Conservation (phyloP, 2,329 filamentous ascomycete genomes). For the Trichoderma aggressivum region DNA sequence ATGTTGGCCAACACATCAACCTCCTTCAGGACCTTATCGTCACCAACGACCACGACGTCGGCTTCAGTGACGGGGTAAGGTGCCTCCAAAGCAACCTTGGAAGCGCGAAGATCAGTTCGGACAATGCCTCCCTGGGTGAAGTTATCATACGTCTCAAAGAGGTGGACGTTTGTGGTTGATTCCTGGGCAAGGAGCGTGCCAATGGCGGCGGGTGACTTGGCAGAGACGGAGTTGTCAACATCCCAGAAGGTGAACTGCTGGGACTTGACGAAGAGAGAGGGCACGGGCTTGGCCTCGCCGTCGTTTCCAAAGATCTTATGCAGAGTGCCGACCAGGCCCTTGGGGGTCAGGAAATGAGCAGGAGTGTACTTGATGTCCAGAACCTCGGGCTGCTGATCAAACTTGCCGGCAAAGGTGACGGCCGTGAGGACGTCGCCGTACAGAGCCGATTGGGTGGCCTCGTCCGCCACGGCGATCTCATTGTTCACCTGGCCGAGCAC, state of each 20-base stretch:
- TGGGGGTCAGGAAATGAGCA: conserved; percentile 54
- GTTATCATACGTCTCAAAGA: conserved; percentile 63
- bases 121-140: conserved; percentile 72
- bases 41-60: conserved; percentile 73
- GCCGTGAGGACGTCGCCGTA: conserved; percentile 90
- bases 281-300: conserved; percentile 41
- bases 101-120: conserved; percentile 80
- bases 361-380: conserved; percentile 89
- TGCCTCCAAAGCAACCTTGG: conserved; percentile 77
- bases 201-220: conserved; percentile 60
- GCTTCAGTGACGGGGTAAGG: conserved; percentile 78
- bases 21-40: conserved; percentile 74
- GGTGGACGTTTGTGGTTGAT: conserved; percentile 59
- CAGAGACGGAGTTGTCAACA: conserved; percentile 67
- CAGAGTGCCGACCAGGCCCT: conserved; percentile 50
- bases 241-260: conserved; percentile 96
- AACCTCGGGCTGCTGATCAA: conserved; percentile 60
- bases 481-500: conserved; percentile 87
- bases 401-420: conserved; percentile 71
- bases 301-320: conserved; percentile 54
- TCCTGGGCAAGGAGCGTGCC: conserved; percentile 66
- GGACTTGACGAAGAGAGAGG: conserved; percentile 52
- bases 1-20: conserved; percentile 70
- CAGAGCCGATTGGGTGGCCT: conserved; percentile 75
- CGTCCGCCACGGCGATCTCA: conserved; percentile 68